Base-by-base conservation (phyloP, 441 rosid species). In the Populus hybrid region DNA sequence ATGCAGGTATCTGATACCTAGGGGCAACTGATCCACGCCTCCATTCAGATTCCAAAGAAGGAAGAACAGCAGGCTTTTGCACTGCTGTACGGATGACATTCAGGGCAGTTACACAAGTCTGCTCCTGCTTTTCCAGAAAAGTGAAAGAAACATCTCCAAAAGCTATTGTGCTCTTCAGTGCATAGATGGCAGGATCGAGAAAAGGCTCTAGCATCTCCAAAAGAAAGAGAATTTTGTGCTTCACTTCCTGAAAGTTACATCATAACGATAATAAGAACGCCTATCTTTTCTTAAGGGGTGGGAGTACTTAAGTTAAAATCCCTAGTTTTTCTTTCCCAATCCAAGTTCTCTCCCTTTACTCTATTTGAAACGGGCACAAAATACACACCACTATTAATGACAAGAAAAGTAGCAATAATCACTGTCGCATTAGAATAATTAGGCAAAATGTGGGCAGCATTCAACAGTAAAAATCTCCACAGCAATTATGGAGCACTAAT, bases 201-300 rank as follows among this genome's bases (percentile, higher is more conserved):
- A 90, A 92, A 82, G 94, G 94, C 84, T 92, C 98, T 78, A 93
- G 86, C 93, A 93, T 89, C 87, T 93, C 98, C 80, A 93, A 79
- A 72, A 93, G 93, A 82, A 93, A 93, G 65, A 93, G 93, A 88
- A 93, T 92, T 83, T 82, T 88, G 82, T 89, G 94, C 88, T 93
- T 90, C 69, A 88, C 95, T 83, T 89, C 95, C 98, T 93, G 90
- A 79, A 85, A 85, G 23, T 75, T 74, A 74, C 64, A 70, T 21
- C 24, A 75, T 3, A 72, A 79, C 26, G 70, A 69, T 82, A 59
- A 75, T 16, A 10, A 10, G 30, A 21, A 73, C 12, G 36, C 21
- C 9, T 9, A 7, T 7, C 6, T 28, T 69, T 68, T n/a, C 5
- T 42, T 46, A 28, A 50, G 71, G 8, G 23, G 30, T 61, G 32